Evolutionary conservation across 768 basidiomycete species (phyloP).

Genomic region (Lactifluus hygrophoroides): DNA sequence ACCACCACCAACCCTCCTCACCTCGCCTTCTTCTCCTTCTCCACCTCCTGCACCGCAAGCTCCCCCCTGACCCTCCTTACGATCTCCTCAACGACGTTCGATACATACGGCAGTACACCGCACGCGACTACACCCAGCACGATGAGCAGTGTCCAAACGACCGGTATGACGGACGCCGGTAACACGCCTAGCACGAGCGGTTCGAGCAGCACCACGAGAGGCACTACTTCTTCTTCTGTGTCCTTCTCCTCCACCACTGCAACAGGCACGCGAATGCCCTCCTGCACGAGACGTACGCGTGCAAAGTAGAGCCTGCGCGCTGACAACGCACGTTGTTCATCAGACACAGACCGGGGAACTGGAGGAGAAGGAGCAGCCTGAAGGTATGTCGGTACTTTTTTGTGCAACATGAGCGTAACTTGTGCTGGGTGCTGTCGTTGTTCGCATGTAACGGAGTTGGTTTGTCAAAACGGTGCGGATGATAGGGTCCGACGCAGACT

Average conservation of each 20-base stretch:
- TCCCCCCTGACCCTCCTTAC: conserved; percentile 20
- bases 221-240: conserved; percentile 25
- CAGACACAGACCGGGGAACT: neutral
- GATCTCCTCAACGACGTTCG: conserved; percentile 3
- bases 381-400: no score
- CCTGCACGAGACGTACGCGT: conserved; percentile 45
- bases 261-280: conserved; percentile 36
- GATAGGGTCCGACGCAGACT: no score
- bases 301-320: conserved; percentile 40
- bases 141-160: conserved; percentile 25
- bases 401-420: neutral
- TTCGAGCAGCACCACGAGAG: conserved; percentile 49
- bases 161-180: conserved; percentile 42
- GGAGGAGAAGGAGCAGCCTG: neutral
- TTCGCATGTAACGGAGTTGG: neutral
- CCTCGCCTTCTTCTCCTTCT: neutral
- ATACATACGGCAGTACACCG: conserved; percentile 18
- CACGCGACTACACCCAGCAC: conserved; percentile 20
- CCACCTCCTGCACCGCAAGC: neutral
- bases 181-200: conserved; percentile 51
- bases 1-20: neutral
- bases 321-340: neutral
- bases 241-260: neutral
- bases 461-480: neutral
- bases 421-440: neutral